Base-by-base conservation (phyloP, 352 stramenopile species). In the Globisporangium parvum region DNA sequence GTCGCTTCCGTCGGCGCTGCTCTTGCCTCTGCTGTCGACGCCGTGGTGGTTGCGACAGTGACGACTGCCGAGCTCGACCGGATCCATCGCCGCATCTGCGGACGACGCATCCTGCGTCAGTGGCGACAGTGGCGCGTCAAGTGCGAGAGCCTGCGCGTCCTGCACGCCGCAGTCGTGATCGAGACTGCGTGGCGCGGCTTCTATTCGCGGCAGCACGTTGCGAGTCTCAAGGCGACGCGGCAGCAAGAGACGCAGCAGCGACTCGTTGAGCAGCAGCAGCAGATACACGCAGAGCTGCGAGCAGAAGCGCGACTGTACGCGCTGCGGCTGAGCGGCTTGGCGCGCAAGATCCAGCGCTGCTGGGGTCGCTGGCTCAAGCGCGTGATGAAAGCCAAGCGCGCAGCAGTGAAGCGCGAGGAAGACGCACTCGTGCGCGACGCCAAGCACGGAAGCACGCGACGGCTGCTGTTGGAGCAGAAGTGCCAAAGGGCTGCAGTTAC, bases 331-430 rank as follows among this genome's bases (percentile, higher is more conserved):
- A 64, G 31, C 18, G 49, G 51, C 9, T 24, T 56, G 24, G 57
- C 57, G 8, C 31, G 52, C 12, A 54, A 42, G 18, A 67, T 67
- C 21, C 61, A 67, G 24, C 51, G 41, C 0, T 75, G 62, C 24
- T 79, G 69, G 62, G 60, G 69, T 17, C 55, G 48, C 44, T 77
- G 72, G 70, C 53, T 69, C 10, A 37, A 26, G 1, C 55, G 60
- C 12, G 31, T 77, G 24, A 53, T 53, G n/a, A 59, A 59, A 28
- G 35, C 46, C 9, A 79, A 66, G 21, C 60, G 70, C n/a, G 58
- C 60, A 35, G 45, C 37, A 47, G 66, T 79, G 12, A 72, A 75
- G 47, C 55, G 47, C 2, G 55, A 60, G 11, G 72, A 82, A 44
- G 53, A 65, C 31, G 55, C 66, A 17, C 49, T 82, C 28, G 68